Base-by-base conservation (phyloP, 1,284 basidiomycete genomes). In the Sanguinoderma infundibulare region DNA sequence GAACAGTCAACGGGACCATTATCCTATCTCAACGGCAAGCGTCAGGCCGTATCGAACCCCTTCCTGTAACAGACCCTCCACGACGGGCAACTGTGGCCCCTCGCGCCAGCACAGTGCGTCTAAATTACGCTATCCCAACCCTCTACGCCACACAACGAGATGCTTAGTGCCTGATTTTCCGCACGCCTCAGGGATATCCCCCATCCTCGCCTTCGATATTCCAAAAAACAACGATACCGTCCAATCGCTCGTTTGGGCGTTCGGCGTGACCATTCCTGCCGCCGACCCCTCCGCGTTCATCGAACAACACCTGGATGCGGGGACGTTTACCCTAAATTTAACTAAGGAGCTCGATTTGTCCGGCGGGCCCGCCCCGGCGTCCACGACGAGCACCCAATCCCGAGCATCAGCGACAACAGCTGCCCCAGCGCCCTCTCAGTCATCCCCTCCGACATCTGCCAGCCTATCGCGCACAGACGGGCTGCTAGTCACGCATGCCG, bases 191-290 rank as follows among this genome's bases (percentile, higher is more conserved):
- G 28, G 47, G 24, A 51, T 59, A 3, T 58, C 64, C 30, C 69
- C 66, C 36, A 67, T 66, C 24, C 63, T 73, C 26, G 64, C 70
- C 20, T 72, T 69, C 53, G 67, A 69, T 47, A 67, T 72, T 9
- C 55, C 67, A 53, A 61, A 59, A 30, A 69, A 69, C 61, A 69
- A 66, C 38, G 70, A 73, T 54, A 72, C 70, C 7, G 61, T 67
- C n/a, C 79, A 83, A 67, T 64, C 70, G 17, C 70, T 87, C 55
- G 83, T 89, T 36, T 89, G 85, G 82, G 86, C 87, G 3, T 83
- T 82, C 66, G 79, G 81, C 0, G 75, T 78, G 35, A 73, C 69
- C 7, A 78, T 77, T 24, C 86, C 86, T 1, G 71, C 67, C n/a
- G 69, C 75, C 14, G 72, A 74, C 28, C 71, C 75, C n/a, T 73